These are phyloP conservation scores for Hypoxylon sp. DNA, from an alignment of 2,329 filamentous ascomycete genomes.

Conservation along the genomic window DNA sequence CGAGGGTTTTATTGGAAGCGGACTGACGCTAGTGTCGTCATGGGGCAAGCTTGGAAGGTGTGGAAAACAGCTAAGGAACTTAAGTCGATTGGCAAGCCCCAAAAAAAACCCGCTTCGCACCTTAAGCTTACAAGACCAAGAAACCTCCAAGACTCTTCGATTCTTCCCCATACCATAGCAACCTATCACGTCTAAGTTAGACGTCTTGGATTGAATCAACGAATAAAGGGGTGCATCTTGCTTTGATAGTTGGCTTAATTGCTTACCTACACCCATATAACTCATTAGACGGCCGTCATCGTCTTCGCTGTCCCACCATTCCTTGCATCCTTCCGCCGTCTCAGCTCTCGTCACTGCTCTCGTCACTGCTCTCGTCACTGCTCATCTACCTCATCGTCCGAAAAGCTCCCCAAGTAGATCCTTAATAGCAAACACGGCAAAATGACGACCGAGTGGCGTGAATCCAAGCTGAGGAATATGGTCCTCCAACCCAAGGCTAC, in stretches of 20 bases:
- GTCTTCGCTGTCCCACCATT: conserved; percentile 2
- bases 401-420: conserved; percentile 12
- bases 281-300: conserved; percentile 1
- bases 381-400: conserved; percentile 6
- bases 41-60: conserved; percentile 38
- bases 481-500: conserved; percentile 62
- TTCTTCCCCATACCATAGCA: conserved; percentile 17
- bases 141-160: conserved; percentile 20
- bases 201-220: conserved; percentile 19
- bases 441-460: conserved; percentile 52
- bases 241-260: neutral
- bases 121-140: conserved; percentile 21
- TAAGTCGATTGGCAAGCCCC: conserved; percentile 26
- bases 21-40: conserved; percentile 43
- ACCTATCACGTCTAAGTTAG: conserved; percentile 12
- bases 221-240: conserved; percentile 6
- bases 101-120: conserved; percentile 33
- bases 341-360: conserved; percentile 4
- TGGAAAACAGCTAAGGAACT: conserved; percentile 13
- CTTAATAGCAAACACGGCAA: conserved; percentile 33
- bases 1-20: conserved; percentile 26
- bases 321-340: neutral
- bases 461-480: conserved; percentile 51
- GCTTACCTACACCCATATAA: conserved; percentile 15
- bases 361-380: conserved; percentile 2